Base-by-base conservation (phyloP, 1,284 basidiomycete species). In the Leccinum glutinopallens region DNA sequence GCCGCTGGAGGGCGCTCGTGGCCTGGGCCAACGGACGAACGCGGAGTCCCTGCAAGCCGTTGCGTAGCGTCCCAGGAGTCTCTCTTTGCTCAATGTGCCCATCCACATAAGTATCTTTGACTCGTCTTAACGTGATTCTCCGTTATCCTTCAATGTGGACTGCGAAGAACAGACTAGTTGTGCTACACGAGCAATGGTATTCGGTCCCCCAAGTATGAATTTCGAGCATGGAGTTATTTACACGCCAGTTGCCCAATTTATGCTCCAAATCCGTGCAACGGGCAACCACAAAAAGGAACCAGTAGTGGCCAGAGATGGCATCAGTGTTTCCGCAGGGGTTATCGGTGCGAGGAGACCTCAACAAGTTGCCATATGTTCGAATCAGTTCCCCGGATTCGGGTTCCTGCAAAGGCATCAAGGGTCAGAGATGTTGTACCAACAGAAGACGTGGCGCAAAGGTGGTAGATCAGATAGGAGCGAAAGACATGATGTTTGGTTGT, bases 381-480 rank as follows among this genome's bases (percentile, higher is more conserved):
- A 32, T 51, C 35, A 54, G 9, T 58, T 63, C 10, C 43, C 59
- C 9, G 61, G 61, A 51, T 70, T 74, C 12, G 59, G 61, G 15
- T 74, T 72, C 72, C 71, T 74, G 59, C 2, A 64, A 9, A 22
- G 10, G 8, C 1, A 22, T 46, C 22, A 33, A n/a, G n/a, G 3
- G 51, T 73, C 59, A 74, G 69, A 55, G 5, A 56, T 41, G 32
- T 25, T 5, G 5, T 29, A 2, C 15, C 6, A 4, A 59, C 39
- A 51, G 4, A 25, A 25, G 5, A 39, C 19, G 51, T 54, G 2
- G 32, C 22, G 55, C 8, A 59, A 35, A 58, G 19, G 49, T 5
- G 15, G 51, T n/a, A 15, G 25, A 61, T 72, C 71, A 72, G 73
- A 72, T 72, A 75, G 71, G 71, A 74, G 71, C 71, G 71, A 72